phyloP scores from a whole-genome alignment of 2,329 filamentous ascomycete genomes.

The Coleophoma eucalyptorum region DNA sequence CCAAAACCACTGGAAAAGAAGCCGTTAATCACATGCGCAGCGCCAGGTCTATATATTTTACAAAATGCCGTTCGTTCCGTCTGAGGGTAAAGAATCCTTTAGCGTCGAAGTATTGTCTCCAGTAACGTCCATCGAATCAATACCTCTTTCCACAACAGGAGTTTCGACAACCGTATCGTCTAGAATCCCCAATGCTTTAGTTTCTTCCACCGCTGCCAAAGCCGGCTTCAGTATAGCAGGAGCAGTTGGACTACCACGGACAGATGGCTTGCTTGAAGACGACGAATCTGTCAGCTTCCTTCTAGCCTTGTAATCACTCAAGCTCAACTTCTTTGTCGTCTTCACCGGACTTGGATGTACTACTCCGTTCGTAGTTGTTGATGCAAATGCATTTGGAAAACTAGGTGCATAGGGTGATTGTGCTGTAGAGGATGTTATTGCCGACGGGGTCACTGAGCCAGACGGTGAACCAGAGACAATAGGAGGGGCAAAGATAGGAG shows the following conservation, averaged over 20 bases:
- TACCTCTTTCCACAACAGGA: constrained; percentile 26
- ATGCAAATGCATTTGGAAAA: constrained; percentile 39
- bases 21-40: constrained; percentile 11
- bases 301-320: constrained; percentile 60
- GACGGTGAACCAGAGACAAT: constrained; percentile 25
- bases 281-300: constrained; percentile 28
- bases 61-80: constrained; percentile 25
- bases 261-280: constrained; percentile 13
- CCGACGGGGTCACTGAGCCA: constrained; percentile 40
- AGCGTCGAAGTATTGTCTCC: background rate
- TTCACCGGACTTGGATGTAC: constrained; percentile 50
- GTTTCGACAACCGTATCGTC: constrained; percentile 32
- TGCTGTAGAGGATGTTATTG: constrained; percentile 36
- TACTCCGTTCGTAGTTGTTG: constrained; percentile 37
- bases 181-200: constrained; percentile 30
- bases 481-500: constrained; percentile 42
- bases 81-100: constrained; percentile 11
- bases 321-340: constrained; percentile 60
- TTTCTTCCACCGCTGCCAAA: constrained; percentile 33
- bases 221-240: constrained; percentile 33
- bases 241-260: constrained; percentile 27
- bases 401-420: constrained; percentile 48
- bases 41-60: constrained; percentile 31
- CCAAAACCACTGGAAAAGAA: constrained; percentile 17
- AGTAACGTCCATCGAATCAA: constrained; percentile 12